phyloP scores from a whole-genome alignment of 2,329 filamentous ascomycete genomes.

The Penicillium thymicola region DNA sequence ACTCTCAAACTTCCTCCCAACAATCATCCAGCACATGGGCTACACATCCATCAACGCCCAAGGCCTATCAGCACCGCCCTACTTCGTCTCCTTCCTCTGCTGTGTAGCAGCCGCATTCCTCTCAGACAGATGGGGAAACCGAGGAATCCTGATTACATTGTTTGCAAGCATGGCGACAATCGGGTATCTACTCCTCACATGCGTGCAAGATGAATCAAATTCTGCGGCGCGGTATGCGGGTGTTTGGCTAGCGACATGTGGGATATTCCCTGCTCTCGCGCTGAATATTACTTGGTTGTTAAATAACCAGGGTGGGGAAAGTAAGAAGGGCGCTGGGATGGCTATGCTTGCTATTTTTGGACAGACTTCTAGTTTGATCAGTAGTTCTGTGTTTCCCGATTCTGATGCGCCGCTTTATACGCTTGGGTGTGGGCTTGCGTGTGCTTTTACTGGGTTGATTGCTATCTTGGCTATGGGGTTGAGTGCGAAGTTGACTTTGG shows the following conservation, averaged over 20 bases:
- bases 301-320: conserved; percentile 26
- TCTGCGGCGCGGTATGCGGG: conserved; percentile 37
- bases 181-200: conserved; percentile 36
- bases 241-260: conserved; percentile 36
- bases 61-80: conserved; percentile 43
- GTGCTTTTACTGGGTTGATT: conserved; percentile 23
- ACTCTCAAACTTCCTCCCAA: conserved; percentile 44
- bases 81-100: conserved; percentile 41
- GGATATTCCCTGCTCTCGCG: conserved; percentile 22
- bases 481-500: conserved; percentile 13
- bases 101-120: conserved; percentile 27
- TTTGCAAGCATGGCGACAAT: conserved; percentile 26
- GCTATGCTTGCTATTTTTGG: conserved; percentile 24
- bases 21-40: conserved; percentile 42
- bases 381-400: conserved; percentile 23
- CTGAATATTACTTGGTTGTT: conserved; percentile 29
- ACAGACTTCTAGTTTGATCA: conserved; percentile 26
- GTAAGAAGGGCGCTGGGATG: conserved; percentile 26
- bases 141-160: conserved; percentile 35
- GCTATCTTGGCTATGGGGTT: conserved; percentile 21
- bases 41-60: conserved; percentile 41
- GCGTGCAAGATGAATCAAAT: conserved; percentile 23
- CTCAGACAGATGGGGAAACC: conserved; percentile 37
- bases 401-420: conserved; percentile 22
- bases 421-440: conserved; percentile 22